Conservation (phyloP, 225 moss, liverwort and hornwort genomes). For the Marchantia polymorpha region DNA sequence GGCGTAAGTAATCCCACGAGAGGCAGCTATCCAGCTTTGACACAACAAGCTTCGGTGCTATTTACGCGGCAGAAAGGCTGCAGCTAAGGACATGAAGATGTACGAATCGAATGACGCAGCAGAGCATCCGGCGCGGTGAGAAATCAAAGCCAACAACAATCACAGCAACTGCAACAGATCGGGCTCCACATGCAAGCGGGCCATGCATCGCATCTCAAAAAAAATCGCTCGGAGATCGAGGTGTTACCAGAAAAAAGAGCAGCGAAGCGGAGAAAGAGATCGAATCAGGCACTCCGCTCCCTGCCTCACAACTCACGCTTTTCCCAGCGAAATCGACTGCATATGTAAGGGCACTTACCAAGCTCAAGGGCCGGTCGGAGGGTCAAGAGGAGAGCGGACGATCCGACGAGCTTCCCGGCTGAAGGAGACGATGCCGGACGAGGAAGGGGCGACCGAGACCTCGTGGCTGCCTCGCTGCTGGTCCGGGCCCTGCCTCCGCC, state of each 20-base stretch:
- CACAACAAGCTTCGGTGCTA: no score
- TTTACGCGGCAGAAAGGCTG: no score
- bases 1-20: no score
- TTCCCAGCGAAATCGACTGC: neutral
- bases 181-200: neutral
- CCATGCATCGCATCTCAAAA: neutral
- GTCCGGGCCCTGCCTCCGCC: neutral
- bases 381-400: neutral
- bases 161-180: no score
- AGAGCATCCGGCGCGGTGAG: no score
- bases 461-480: neutral
- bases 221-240: no score
- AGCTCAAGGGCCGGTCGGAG: neutral
- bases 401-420: constrained; percentile 2
- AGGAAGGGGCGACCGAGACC: neutral
- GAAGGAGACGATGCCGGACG: neutral
- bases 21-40: no score
- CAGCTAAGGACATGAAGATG: no score
- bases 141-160: no score
- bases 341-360: constrained; percentile 6
- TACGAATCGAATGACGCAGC: no score
- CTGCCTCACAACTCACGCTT: neutral
- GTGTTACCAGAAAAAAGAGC: neutral
- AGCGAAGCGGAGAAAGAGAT: neutral
- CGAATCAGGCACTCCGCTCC: neutral